Conservation (phyloP, 2,329 filamentous ascomycete genomes). For the Diaporthe capsici region DNA sequence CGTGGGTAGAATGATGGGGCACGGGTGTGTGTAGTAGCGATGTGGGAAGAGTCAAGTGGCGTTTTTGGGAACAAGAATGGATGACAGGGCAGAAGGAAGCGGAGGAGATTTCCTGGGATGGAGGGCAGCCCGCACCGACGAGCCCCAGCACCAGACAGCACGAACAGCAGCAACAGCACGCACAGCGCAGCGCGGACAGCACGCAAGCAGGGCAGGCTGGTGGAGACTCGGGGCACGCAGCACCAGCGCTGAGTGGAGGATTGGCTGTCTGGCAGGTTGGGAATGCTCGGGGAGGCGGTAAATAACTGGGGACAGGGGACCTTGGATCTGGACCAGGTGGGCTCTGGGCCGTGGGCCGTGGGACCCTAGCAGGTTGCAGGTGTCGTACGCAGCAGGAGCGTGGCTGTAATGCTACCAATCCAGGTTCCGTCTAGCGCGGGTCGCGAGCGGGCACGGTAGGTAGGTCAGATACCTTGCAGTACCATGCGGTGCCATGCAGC, state of each 20-base stretch:
- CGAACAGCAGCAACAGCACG: conserved; percentile 22
- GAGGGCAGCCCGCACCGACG: conserved; percentile 28
- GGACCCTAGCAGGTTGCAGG: conserved; percentile 18
- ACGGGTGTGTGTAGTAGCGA: conserved; percentile 1
- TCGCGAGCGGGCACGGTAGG: conserved; percentile 9
- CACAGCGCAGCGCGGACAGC: conserved; percentile 12
- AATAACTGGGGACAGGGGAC: conserved; percentile 29
- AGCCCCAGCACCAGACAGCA: conserved; percentile 15
- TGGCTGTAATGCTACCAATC: conserved; percentile 25
- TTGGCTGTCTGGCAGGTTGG: conserved; percentile 25
- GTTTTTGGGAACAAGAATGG: conserved; percentile 34
- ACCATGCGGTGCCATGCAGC: neutral
- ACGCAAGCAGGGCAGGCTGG: conserved; percentile 19
- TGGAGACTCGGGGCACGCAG: conserved; percentile 14
- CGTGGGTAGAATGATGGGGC: neutral
- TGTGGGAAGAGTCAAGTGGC: conserved; percentile 38
- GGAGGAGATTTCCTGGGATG: conserved; percentile 42
- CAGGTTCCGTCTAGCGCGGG: conserved; percentile 16
- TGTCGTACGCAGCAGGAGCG: conserved; percentile 21
- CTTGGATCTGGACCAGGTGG: conserved; percentile 31
- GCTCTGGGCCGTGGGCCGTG: conserved; percentile 16
- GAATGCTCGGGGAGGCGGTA: conserved; percentile 31
- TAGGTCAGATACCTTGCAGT: neutral
- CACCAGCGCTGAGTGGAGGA: conserved; percentile 14
- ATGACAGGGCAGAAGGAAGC: conserved; percentile 34